Percentiles rank a stretch among this genome's conserved stretches.
Evolutionary conservation across 208 protist species (phyloP).

Genomic region (Wallacemonas sp.): DNA sequence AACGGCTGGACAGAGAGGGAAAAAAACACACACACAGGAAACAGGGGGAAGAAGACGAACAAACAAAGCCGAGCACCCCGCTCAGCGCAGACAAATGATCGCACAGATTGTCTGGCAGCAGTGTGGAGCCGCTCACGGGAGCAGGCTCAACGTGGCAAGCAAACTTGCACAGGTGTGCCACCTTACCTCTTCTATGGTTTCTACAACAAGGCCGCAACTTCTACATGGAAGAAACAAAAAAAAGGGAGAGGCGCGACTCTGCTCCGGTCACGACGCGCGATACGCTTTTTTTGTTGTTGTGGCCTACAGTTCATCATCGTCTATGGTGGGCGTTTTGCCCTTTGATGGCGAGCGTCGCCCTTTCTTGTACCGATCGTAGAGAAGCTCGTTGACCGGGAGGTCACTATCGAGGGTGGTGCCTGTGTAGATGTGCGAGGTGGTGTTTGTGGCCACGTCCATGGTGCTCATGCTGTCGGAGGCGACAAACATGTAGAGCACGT

Average conservation of each 20-base stretch:
- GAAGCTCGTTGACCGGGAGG: conserved; percentile 62
- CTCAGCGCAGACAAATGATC: too few species aligned
- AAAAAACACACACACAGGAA: too few species aligned
- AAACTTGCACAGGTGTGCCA: too few species aligned
- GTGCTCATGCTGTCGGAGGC: conserved; percentile 18
- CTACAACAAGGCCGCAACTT: too few species aligned
- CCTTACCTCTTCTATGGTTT: too few species aligned
- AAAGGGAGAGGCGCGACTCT: neutral
- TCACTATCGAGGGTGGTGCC: conserved; percentile 2
- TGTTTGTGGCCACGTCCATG: conserved; percentile 24
- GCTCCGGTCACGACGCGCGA: too few species aligned
- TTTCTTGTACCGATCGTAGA: conserved; percentile 76
- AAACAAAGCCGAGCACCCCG: too few species aligned
- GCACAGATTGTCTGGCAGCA: too few species aligned
- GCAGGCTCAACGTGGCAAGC: too few species aligned
- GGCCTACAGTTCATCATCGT: neutral
- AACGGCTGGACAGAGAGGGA: too few species aligned
- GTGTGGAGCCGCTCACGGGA: too few species aligned
- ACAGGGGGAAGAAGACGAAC: too few species aligned
- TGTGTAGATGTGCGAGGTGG: conserved; percentile 28
- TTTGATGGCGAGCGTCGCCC: conserved; percentile 15
- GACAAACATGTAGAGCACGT: conserved; percentile 65
- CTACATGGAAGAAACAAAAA: conserved; percentile 7
- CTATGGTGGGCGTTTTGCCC: neutral
- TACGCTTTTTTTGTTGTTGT: conserved; percentile 6